Conservation (phyloP, 2,329 filamentous ascomycete species). For the Pyricularia grisea region DNA sequence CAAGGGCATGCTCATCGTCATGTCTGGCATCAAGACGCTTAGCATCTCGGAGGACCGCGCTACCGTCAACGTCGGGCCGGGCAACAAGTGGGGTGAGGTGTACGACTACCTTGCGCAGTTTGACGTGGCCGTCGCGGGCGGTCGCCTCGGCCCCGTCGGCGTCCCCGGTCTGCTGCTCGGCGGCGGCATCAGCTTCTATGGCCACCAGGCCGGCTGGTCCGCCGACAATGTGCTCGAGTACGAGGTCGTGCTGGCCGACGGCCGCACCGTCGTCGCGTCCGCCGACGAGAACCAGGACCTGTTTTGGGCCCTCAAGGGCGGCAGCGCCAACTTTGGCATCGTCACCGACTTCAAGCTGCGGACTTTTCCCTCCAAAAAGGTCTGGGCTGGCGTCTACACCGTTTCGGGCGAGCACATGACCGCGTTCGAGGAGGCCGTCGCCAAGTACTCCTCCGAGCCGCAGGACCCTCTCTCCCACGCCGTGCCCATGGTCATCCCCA, state of each 20-base stretch:
- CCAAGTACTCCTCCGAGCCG: slow-evolving; percentile 29
- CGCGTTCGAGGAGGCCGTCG: slow-evolving; percentile 33
- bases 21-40: not conserved
- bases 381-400: slow-evolving; percentile 40
- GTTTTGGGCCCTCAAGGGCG: slow-evolving; percentile 47
- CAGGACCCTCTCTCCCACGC: slow-evolving; percentile 21
- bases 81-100: slow-evolving; percentile 33
- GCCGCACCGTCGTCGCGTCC: slow-evolving; percentile 25
- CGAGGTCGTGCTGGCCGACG: slow-evolving; percentile 41
- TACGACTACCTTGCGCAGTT: slow-evolving; percentile 27
- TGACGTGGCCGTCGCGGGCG: slow-evolving; percentile 31
- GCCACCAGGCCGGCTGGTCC: slow-evolving; percentile 42
- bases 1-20: slow-evolving; percentile 5
- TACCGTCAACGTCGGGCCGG: slow-evolving; percentile 27
- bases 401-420: slow-evolving; percentile 28
- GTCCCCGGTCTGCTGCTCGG: slow-evolving; percentile 38
- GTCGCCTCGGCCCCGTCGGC: slow-evolving; percentile 35
- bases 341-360: slow-evolving; percentile 43
- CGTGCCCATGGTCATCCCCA: slow-evolving; percentile 35
- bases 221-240: slow-evolving; percentile 42
- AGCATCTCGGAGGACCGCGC: not conserved
- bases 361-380: slow-evolving; percentile 38
- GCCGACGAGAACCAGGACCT: slow-evolving; percentile 31
- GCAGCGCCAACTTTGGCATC: slow-evolving; percentile 50
- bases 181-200: slow-evolving; percentile 45